phyloP scores from a whole-genome alignment of 805 yeast genomes.

The Saccharomycodes ludwigii region DNA sequence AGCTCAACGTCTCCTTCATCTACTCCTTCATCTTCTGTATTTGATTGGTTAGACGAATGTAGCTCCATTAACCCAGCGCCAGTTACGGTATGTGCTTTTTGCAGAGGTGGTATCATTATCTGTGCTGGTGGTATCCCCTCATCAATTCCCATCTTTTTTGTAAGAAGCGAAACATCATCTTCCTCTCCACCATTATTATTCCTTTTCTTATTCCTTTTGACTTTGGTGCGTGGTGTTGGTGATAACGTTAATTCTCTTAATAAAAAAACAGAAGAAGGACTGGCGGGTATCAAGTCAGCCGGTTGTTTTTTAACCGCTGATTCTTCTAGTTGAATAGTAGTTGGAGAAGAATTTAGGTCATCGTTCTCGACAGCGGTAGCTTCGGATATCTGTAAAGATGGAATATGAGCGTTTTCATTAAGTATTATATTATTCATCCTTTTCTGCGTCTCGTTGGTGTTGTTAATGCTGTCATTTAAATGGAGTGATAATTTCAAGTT shows the following conservation, averaged over 20 bases:
- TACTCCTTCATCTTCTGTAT: background rate
- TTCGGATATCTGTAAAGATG: background rate
- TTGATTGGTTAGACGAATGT: too few relatives aligned
- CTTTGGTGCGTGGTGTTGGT: constrained; percentile 13
- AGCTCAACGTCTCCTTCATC: background rate
- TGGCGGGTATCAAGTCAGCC: constrained; percentile 5
- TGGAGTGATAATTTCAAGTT: background rate
- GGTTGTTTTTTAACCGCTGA: constrained; percentile 21
- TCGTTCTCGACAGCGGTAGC: constrained; percentile 6
- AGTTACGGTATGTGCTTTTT: constrained; percentile 10
- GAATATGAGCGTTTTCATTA: constrained; percentile 4
- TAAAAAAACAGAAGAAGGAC: constrained; percentile 13
- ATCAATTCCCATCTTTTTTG: too few relatives aligned
- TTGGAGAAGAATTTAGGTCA: constrained; percentile 21
- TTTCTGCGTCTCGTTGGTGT: constrained; percentile 1
- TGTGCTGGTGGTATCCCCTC: too few relatives aligned
- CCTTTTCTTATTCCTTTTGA: background rate
- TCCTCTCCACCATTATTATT: background rate
- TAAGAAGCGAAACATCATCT: background rate
- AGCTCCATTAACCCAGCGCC: too few relatives aligned
- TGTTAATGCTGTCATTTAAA: constrained; percentile 5
- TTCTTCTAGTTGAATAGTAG: constrained; percentile 24
- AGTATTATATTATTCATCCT: background rate
- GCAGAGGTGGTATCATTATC: constrained; percentile 2
- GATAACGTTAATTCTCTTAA: constrained; percentile 16